A percentile compares a stretch with the other conserved stretches of the same genome.
phyloP scores from a whole-genome alignment of 225 moss, liverwort and hornwort species.

The Pleurozium schreberi region DNA sequence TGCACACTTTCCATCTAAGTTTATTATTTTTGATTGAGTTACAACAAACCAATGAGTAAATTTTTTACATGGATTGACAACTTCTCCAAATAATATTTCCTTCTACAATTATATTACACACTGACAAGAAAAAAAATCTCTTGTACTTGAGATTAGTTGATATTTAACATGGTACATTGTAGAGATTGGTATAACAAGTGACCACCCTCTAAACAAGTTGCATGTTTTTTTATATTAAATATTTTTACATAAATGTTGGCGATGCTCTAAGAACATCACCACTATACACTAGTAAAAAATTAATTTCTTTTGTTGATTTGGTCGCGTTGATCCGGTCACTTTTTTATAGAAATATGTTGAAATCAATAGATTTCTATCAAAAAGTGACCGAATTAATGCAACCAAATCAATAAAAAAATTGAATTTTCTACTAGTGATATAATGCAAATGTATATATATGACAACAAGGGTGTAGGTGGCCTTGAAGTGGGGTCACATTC shows the following conservation, averaged over 20 bases:
- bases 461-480: rapidly evolving
- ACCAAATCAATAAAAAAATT: too few species aligned
- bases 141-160: neutral
- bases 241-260: neutral
- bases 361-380: too few species aligned
- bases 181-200: neutral
- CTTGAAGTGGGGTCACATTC: rapidly evolving
- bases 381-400: too few species aligned
- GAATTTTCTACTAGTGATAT: too few species aligned
- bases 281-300: too few species aligned
- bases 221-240: neutral
- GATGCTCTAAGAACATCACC: neutral
- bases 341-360: too few species aligned
- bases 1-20: neutral
- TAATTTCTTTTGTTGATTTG: too few species aligned
- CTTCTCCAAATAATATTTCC: neutral
- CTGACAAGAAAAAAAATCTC: neutral
- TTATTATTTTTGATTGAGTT: neutral
- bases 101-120: neutral
- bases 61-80: neutral
- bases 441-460: rapidly evolving
- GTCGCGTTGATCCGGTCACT: too few species aligned
- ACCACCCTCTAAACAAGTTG: neutral
- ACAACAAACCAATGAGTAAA: neutral
- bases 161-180: too few species aligned